Evolutionary conservation across 345 rosid species (phyloP).

Genomic region (Acer yangbiense): DNA sequence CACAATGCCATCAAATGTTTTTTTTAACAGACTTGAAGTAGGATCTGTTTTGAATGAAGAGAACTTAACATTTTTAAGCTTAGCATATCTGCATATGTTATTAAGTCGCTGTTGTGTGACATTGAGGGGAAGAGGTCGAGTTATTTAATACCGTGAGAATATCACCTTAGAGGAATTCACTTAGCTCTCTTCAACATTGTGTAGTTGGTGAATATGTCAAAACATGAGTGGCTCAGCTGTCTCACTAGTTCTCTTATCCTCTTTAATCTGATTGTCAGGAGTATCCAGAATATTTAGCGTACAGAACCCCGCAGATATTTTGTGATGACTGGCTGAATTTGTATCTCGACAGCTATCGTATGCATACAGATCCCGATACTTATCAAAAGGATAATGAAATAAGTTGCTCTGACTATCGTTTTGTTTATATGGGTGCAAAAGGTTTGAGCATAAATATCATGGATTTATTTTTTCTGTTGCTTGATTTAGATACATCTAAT

Average conservation of each 20-base stretch:
- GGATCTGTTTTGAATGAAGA: background rate
- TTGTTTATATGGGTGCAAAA: slow-evolving; percentile 96
- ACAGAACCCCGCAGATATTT: slow-evolving; percentile 61
- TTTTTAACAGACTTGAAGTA: background rate
- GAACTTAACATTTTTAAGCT: background rate
- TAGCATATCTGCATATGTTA: background rate
- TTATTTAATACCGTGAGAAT: too few species aligned
- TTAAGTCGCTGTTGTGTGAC: background rate
- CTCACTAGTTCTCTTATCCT: slow-evolving; percentile 23
- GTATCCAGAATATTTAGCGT: slow-evolving; percentile 77
- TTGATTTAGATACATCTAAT: slow-evolving; percentile 7
- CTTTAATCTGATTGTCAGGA: slow-evolving; percentile 60
- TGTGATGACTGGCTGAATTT: slow-evolving; percentile 91
- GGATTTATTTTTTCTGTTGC: background rate
- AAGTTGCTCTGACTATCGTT: slow-evolving; percentile 91
- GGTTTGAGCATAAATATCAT: slow-evolving; percentile 44
- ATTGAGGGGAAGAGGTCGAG: background rate
- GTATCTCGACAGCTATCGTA: slow-evolving; percentile 68
- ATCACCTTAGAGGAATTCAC: background rate
- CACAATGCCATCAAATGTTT: background rate
- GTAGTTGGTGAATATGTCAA: slow-evolving; percentile 13
- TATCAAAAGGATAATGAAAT: slow-evolving; percentile 56
- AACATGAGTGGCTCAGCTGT: slow-evolving; percentile 7
- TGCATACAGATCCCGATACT: slow-evolving; percentile 61
- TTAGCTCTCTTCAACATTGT: background rate